Conservation (phyloP, 108 stramenopile genomes). For the Skeletonema menzelii region DNA sequence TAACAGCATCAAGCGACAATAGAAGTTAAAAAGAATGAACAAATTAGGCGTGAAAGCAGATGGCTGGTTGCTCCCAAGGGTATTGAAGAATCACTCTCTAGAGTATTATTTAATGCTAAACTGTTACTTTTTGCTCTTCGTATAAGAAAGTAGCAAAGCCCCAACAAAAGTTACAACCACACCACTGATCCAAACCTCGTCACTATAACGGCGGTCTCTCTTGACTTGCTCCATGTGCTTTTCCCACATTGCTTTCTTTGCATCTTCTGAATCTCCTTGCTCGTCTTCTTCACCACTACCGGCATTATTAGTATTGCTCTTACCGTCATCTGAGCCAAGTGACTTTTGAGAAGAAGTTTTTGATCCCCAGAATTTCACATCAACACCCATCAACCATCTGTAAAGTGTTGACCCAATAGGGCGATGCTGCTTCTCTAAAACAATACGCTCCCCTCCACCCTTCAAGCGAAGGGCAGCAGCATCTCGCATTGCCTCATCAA, state of each 20-base stretch:
- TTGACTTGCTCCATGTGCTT: conserved; percentile 44
- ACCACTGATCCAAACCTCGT: conserved; percentile 66
- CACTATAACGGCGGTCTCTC: conserved; percentile 50
- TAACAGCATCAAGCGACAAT: background rate
- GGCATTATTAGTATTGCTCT: background rate
- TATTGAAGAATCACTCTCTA: background rate
- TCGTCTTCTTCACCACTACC: conserved; percentile 8
- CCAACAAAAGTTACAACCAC: conserved; percentile 48
- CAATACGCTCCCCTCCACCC: conserved; percentile 31
- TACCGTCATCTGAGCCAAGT: background rate
- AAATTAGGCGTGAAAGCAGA: background rate
- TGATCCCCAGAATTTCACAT: conserved; percentile 22
- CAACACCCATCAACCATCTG: conserved; percentile 56
- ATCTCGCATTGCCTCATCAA: conserved; percentile 50
- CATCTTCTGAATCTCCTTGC: background rate
- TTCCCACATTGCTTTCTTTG: conserved; percentile 2
- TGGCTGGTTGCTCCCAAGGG: background rate
- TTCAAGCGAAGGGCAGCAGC: conserved; percentile 19
- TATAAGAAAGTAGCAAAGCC: conserved; percentile 36
- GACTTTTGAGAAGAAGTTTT: background rate
- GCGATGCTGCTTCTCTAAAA: conserved; percentile 22
- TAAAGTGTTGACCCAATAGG: conserved; percentile 40
- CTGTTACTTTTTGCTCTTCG: background rate
- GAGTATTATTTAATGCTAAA: background rate
- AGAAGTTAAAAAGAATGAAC: background rate